Evolutionary conservation across 768 basidiomycete species (phyloP), one percentile per base, ranked within the genome.

Genomic region (Pseudohyphozyma bogoriensis): DNA sequence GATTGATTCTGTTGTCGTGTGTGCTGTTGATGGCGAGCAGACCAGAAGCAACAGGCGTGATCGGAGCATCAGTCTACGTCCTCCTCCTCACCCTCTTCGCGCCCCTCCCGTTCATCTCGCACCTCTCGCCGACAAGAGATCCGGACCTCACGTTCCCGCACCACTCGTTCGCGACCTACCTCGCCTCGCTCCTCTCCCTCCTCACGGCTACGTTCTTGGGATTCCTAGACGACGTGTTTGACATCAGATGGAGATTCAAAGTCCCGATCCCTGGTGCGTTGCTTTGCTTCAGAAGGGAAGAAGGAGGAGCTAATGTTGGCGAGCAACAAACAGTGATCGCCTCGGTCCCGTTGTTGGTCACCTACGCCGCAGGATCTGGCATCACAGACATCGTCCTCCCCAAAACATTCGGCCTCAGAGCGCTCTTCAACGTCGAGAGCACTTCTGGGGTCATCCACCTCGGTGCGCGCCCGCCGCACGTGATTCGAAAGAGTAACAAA

Each of bases 221-320:
- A 35, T 93, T 99, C 72, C 78, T 96, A 47, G 95, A 99, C 70
- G 95, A 99, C 73, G 81, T 97, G 6, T 99, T 97, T 68, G 95
- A 99, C 72, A 96, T 99, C 66, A 84, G 95, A 22, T 99, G 95
- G 95, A 77, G 95, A 59, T 90, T 97, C 75, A 99, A 99, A 73
- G 76, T 99, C 16, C 95, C 95, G 0, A 92, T 99, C 56, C 95
- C 95, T 0, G 82, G 70, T 71, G 32, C 32, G 70, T 56, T n/a
- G 28, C 28, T n/a, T 11, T n/a, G 16, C 16, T 54, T 18, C 22
- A 33, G 24, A 12, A 18, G 24, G 16, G 3, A 24, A 28, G 61
- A 18, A 24, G 44, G 29, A 32, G n/a, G 9, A 35, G 28, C 50
- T 51, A 35, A 53, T 11, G 26, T 53, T 4, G 10, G n/a, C n/a